phyloP scores from a whole-genome alignment of 2,329 filamentous ascomycete genomes.

The Neoascochyta sp. region DNA sequence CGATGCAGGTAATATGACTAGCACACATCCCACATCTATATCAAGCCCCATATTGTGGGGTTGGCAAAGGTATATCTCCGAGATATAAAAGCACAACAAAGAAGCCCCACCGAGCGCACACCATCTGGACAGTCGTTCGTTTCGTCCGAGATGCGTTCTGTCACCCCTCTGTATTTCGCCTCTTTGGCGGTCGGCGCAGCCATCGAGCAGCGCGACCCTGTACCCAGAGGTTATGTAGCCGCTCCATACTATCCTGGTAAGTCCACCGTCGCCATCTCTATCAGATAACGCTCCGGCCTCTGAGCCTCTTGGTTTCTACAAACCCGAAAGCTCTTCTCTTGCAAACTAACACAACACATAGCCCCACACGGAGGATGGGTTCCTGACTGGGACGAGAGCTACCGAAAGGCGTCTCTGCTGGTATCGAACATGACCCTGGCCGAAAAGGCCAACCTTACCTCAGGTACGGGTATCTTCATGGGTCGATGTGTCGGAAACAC shows the following conservation, averaged over 20 bases:
- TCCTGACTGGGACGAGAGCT: slow-evolving; percentile 65
- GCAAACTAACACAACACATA: slow-evolving; percentile 35
- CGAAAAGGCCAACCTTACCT: slow-evolving; percentile 75
- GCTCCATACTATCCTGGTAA: slow-evolving; percentile 63
- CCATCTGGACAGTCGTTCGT: neutral
- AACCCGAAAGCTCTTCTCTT: too few relatives aligned
- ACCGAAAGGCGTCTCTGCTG: slow-evolving; percentile 63
- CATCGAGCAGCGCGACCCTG: slow-evolving; percentile 29
- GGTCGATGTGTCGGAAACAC: slow-evolving; percentile 71
- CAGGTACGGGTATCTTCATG: slow-evolving; percentile 69
- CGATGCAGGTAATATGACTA: slow-evolving; percentile 3
- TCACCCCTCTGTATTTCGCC: slow-evolving; percentile 19
- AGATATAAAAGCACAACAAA: neutral
- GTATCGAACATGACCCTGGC: slow-evolving; percentile 75
- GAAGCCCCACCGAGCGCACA: neutral
- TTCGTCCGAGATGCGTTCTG: slow-evolving; percentile 20
- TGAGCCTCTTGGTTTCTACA: too few relatives aligned
- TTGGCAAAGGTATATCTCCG: neutral
- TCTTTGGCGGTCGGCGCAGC: slow-evolving; percentile 21
- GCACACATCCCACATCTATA: neutral
- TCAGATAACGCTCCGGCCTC: too few relatives aligned
- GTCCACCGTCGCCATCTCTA: neutral
- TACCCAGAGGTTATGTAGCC: slow-evolving; percentile 36
- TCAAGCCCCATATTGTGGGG: neutral
- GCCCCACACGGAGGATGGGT: slow-evolving; percentile 71